These are phyloP conservation scores for Fusarium decemcellulare DNA, from an alignment of 2,329 filamentous ascomycete genomes.

Conservation along the genomic window DNA sequence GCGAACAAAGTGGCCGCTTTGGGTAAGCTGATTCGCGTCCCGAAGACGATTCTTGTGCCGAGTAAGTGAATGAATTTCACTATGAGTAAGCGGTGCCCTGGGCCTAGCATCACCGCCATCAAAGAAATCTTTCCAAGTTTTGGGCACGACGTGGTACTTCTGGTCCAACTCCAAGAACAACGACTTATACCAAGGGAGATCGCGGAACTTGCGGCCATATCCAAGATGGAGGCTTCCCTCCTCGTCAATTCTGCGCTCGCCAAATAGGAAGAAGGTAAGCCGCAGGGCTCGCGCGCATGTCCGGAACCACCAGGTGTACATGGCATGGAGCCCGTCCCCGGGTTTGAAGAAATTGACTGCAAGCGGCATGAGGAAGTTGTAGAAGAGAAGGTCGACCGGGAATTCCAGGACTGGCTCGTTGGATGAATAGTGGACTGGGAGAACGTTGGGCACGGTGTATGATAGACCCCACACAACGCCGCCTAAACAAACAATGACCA, in stretches of 20 bases:
- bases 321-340: slow-evolving; percentile 83
- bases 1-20: slow-evolving; percentile 86
- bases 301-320: slow-evolving; percentile 98
- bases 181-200: slow-evolving; percentile 56
- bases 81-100: slow-evolving; percentile 50
- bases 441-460: slow-evolving; percentile 75
- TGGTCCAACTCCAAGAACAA: slow-evolving; percentile 63
- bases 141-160: slow-evolving; percentile 61
- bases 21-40: slow-evolving; percentile 67
- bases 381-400: slow-evolving; percentile 93
- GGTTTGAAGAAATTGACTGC: slow-evolving; percentile 88
- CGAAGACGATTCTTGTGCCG: slow-evolving; percentile 62
- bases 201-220: slow-evolving; percentile 48
- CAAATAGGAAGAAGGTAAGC: slow-evolving; percentile 94
- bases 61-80: slow-evolving; percentile 55
- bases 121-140: slow-evolving; percentile 72
- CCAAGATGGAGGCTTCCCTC: slow-evolving; percentile 76
- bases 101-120: slow-evolving; percentile 63
- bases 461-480: slow-evolving; percentile 95
- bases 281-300: slow-evolving; percentile 84
- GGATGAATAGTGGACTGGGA: slow-evolving; percentile 94
- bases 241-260: slow-evolving; percentile 84
- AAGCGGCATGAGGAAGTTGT: slow-evolving; percentile 95
- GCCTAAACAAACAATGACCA: slow-evolving; percentile 93
- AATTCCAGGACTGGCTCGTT: slow-evolving; percentile 95